Base-by-base conservation (phyloP, 169 alveolate species). In the Eimeria brunetti region DNA sequence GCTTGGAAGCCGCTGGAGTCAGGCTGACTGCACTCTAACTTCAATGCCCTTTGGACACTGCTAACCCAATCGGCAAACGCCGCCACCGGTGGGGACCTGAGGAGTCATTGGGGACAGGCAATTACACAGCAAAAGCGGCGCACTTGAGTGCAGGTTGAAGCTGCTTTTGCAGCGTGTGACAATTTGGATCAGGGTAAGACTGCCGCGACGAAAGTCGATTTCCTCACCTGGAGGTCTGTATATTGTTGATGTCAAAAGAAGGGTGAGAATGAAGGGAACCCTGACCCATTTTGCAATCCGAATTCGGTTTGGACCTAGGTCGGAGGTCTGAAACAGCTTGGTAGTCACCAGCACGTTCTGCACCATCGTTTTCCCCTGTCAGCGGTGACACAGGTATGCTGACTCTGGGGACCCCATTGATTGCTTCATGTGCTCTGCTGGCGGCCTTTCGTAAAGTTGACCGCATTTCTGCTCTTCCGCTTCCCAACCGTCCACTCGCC, bases 41-140 rank as follows among this genome's bases (percentile, higher is more conserved):
- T 56, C 58, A 83, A 51, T 36, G 90, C 73, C 56, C 56, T 83
- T 56, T 56, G 90, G 46, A 83, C 75, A 83, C 5, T 56, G 51
- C 75, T 56, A 33, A 83, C 90, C 90, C 90, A 83, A 18, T 83
- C 90, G 46, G 76, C 90, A 83, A 83, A 83, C 20, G 90, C 90
- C 18, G 90, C 90, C 33, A 83, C 90, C 4, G 90, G n/a, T 1
- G 90, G 76, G 38, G 90, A 49, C 76, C 90, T 83, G 90, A 49
- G 46, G 56, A 80, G n/a, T 69, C 69, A 49, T 33, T 33, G 44
- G 36, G 30, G 30, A 30, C 24, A 16, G 30, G 36, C 22, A 38
- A 44, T 20, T 24, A 24, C 20, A 76, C 41, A 4, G 14, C 27
- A 20, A 76, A 44, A 6, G 12, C 64, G 16, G 80, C 51, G 36